phyloP scores from a whole-genome alignment of 805 yeast species.

The Saturnispora ahearnii region DNA sequence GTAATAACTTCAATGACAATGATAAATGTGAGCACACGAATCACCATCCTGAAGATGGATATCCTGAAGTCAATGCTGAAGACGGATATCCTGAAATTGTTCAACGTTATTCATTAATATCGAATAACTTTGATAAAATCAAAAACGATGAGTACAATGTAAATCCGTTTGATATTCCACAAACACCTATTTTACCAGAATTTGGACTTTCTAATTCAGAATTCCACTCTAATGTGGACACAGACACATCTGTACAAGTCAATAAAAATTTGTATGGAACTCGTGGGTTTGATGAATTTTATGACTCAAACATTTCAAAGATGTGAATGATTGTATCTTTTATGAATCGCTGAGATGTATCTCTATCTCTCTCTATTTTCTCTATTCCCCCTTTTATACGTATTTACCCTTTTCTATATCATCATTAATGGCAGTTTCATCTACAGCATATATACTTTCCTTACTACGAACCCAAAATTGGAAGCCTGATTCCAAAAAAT shows the following conservation, averaged over 20 bases:
- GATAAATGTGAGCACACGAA: neutral
- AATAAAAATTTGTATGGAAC: neutral
- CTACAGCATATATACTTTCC: too few relatives aligned
- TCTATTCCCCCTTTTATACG: too few relatives aligned
- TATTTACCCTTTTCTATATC: neutral
- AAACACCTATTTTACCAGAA: neutral
- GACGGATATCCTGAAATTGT: conserved; percentile 2
- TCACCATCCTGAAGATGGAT: neutral
- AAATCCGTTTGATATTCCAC: conserved; percentile 1
- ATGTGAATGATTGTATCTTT: neutral
- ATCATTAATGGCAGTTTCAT: neutral
- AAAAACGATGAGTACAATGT: neutral
- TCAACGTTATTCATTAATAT: neutral
- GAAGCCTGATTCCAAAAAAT: neutral
- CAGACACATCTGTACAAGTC: neutral
- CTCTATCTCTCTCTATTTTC: too few relatives aligned
- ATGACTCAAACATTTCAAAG: neutral
- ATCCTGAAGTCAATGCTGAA: conserved; percentile 2
- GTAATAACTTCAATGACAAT: neutral
- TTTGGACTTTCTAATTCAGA: neutral
- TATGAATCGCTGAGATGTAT: too few relatives aligned
- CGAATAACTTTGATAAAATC: neutral
- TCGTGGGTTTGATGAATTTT: neutral
- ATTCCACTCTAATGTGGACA: neutral
- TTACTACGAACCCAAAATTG: neutral